phyloP scores from a whole-genome alignment of 2,329 filamentous ascomycete species.

The Colletotrichum higginsianum region DNA sequence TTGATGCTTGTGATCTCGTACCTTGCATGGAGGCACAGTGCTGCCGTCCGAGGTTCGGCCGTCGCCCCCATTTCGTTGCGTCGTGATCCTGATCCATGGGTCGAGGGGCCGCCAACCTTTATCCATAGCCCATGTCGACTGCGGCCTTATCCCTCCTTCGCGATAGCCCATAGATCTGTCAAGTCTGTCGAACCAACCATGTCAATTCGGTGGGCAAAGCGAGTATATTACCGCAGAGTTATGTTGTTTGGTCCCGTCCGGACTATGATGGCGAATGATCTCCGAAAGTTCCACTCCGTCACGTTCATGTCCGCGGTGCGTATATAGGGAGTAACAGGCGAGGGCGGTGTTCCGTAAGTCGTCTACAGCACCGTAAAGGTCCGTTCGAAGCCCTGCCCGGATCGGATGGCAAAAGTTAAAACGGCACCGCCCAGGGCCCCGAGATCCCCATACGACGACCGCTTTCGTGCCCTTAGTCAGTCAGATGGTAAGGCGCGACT shows the following conservation, averaged over 20 bases:
- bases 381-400: slow-evolving; percentile 18
- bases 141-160: slow-evolving; percentile 11
- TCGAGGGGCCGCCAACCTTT: not conserved
- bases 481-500: slow-evolving; percentile 27
- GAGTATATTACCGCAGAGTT: slow-evolving; percentile 20
- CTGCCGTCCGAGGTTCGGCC: slow-evolving; percentile 40
- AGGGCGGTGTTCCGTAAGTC: slow-evolving; percentile 30
- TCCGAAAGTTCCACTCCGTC: slow-evolving; percentile 26
- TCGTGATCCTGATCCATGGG: slow-evolving; percentile 28
- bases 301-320: slow-evolving; percentile 20
- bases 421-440: slow-evolving; percentile 21
- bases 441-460: slow-evolving; percentile 26
- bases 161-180: slow-evolving; percentile 17
- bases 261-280: slow-evolving; percentile 18
- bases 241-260: slow-evolving; percentile 15
- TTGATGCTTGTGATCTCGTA: slow-evolving; percentile 40
- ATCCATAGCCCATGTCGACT: slow-evolving; percentile 19
- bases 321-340: slow-evolving; percentile 5
- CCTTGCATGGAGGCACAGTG: slow-evolving; percentile 38
- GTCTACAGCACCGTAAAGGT: slow-evolving; percentile 6
- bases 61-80: slow-evolving; percentile 36
- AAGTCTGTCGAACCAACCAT: slow-evolving; percentile 9
- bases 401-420: slow-evolving; percentile 38
- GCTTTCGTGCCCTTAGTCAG: slow-evolving; percentile 32
- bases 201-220: not conserved